Percentiles rank a stretch among this genome's conserved stretches.
These are phyloP conservation scores for Gryganskiella cystojenkinii DNA, from an alignment of 192 early-diverging fungal species.

Conservation along the genomic window DNA sequence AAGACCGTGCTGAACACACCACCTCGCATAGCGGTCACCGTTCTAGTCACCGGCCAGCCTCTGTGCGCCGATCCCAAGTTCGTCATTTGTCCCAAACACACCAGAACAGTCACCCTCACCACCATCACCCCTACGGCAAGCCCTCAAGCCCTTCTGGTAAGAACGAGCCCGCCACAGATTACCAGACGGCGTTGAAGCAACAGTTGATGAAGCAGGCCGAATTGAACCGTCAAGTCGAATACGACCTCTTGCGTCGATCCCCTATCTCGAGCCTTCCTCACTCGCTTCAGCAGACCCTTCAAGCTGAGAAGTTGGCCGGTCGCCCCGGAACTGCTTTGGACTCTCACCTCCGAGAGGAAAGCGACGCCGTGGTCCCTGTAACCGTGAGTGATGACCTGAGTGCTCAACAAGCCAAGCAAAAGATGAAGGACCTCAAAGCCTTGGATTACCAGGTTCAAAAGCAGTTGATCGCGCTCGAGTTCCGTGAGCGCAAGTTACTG, in stretches of 20 bases:
- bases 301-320: constrained; percentile 18
- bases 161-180: constrained; percentile 42
- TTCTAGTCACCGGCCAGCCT: constrained; percentile 34
- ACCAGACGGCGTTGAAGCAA: constrained; percentile 47
- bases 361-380: not conserved
- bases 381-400: constrained; percentile 7
- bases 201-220: constrained; percentile 44
- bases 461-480: constrained; percentile 50
- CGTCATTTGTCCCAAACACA: constrained; percentile 45
- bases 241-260: constrained; percentile 46
- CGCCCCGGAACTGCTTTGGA: constrained; percentile 18
- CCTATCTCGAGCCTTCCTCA: constrained; percentile 46
- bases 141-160: constrained; percentile 35
- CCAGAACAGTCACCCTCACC: constrained; percentile 51
- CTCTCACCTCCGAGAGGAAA: not conserved
- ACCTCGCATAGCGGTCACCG: not conserved
- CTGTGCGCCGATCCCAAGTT: constrained; percentile 44
- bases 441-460: constrained; percentile 51
- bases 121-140: constrained; percentile 52
- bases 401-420: constrained; percentile 33
- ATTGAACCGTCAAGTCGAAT: constrained; percentile 50
- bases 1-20: constrained; percentile 3
- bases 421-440: constrained; percentile 50
- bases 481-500: constrained; percentile 50
- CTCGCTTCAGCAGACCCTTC: constrained; percentile 43